phyloP scores from a whole-genome alignment of 2,329 filamentous ascomycete species.

The Ceratocystis smalleyi region DNA sequence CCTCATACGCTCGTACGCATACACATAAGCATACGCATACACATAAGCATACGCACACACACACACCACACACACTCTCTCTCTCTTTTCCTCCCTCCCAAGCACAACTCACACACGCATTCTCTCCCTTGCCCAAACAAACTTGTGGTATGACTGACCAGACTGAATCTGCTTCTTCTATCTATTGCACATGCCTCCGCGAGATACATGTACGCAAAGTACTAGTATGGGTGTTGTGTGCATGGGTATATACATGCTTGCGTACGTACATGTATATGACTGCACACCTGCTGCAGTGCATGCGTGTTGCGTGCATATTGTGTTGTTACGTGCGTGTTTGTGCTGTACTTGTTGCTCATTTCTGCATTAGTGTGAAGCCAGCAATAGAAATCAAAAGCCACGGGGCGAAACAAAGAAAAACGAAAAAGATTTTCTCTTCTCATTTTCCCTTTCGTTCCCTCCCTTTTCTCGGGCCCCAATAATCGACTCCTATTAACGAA shows the following conservation, averaged over 20 bases:
- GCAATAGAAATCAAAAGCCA: not conserved
- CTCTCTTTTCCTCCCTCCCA: not conserved
- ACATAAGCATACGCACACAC: not conserved
- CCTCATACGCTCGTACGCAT: not conserved
- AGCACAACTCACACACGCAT: not conserved
- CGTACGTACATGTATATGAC: not conserved
- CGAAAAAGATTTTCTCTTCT: too few species aligned
- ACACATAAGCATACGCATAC: not conserved
- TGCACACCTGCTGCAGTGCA: not conserved
- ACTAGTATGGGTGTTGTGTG: not conserved
- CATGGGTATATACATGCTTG: not conserved
- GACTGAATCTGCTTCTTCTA: constrained; percentile 1
- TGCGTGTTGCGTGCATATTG: not conserved
- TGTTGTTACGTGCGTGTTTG: not conserved
- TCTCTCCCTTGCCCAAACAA: not conserved
- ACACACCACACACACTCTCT: not conserved
- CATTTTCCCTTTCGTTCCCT: not conserved
- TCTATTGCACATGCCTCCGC: not conserved
- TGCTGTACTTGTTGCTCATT: not conserved
- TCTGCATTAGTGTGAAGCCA: not conserved
- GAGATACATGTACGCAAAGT: not conserved
- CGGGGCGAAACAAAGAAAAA: not conserved
- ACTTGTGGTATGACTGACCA: not conserved
- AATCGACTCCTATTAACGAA: not conserved
- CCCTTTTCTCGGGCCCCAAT: not conserved